Evolutionary conservation across 208 protist species (phyloP), one percentile per base, ranked within the genome.

Genomic region (Endotrypanum monterogeii): DNA sequence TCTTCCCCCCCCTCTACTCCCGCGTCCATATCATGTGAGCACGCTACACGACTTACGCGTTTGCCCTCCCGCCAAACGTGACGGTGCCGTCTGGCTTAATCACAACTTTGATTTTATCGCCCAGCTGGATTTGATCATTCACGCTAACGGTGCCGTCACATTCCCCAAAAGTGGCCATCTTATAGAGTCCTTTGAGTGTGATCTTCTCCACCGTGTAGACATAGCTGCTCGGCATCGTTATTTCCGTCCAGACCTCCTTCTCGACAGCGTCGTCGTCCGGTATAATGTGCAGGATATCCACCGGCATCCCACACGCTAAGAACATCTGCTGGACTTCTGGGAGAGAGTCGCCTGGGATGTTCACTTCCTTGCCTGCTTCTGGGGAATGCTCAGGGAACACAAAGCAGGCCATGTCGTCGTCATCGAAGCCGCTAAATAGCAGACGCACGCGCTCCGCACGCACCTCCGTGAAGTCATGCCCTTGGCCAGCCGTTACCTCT

Each of bases 381-480:
- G 70, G 70, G 73, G 76, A 86, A 84, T 97, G 90, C 82, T 90
- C 79, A 2, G 93, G 93, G 70, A 94, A 97, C 3, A 97, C 90
- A 77, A 97, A 97, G 62, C 93, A 97, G 11, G 90, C 93, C 28
- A 84, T 72, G 82, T 97, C 93, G 65, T 97, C 85, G 71, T 97
- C 93, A 74, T 97, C 93, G 77, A 97, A 97, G 68, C 93, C 93
- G 80, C 89, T 95, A 67, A 97, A 97, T 6, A 95, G 83, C 28
- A 97, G 78, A 11, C 89, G 87, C 39, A 97, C 84, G 5, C 93
- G 89, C 75, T 94, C 86, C 20, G 89, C 83, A 8, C 89, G 89
- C 44, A 92, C 86, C 74, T 97, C 90, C 20, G 86, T 58, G 74
- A 97, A 94, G 75, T 97, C 93, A 71, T 94, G 88, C 23, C 93